Evolutionary conservation across 2,329 filamentous ascomycete species (phyloP), one percentile per base, ranked within the genome.

Genomic region (Phialemonium atrogriseum): DNA sequence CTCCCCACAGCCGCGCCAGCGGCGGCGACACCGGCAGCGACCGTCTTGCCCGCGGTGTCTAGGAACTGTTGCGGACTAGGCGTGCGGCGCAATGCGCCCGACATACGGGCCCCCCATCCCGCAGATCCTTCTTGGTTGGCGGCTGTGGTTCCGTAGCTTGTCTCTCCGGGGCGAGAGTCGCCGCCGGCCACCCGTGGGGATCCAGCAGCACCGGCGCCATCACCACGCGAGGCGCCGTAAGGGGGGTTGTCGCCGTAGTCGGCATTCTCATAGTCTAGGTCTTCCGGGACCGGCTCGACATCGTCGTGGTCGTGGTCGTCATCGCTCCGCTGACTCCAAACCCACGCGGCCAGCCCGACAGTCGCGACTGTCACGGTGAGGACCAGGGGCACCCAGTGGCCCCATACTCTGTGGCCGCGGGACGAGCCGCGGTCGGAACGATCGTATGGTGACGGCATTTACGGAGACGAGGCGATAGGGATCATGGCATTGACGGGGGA

Each of bases 41-140:
- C 80, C 37, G 78, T 81, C 60, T 81, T 85, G 51, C 82, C 82
- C 10, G 88, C 87, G 16, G 75, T 80, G 51, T 91, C 84, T 42
- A 94, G 78, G 46, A 94, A 75, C 56, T 94, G 86, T 56, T 93
- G 84, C 11, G 88, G 86, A 53, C 84, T 91, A 12, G 87, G 80
- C 3, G 85, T 87, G 46, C 85, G 76, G 48, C 84, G 73, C 52
- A 94, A 68, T 29, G 83, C 85, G 46, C 80, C 84, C 24, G 84
- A 82, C 68, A 94, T 80, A 42, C 84, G 80, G 36, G 80, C 70
- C 40, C 87, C 73, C 66, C 88, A 80, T 44, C 77, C 80, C 51
- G 52, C 58, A 15, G 56, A 51, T 39, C 48, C 40, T 33, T 50
- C 46, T 35, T 63, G 46, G 33, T 55, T 42, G 4, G 47, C 52